Percentiles rank a stretch among this genome's conserved stretches.
Conservation (phyloP, 352 stramenopile genomes). For the Phytophthora agathidicida region DNA sequence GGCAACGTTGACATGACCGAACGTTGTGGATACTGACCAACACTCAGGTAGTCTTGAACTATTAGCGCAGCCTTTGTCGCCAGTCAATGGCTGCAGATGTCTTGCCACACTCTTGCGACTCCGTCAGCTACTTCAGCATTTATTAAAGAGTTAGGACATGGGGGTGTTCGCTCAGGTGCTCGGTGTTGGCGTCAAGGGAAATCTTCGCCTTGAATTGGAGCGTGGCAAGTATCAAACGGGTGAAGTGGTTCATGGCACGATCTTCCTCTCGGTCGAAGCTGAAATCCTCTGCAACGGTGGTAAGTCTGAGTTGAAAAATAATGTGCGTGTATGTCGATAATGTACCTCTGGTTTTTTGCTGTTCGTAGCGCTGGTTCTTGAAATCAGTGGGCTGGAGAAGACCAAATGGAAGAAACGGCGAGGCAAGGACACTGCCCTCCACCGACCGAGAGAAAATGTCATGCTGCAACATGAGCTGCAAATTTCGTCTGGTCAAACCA, state of each 20-base stretch:
- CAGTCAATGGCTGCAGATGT: too few species aligned
- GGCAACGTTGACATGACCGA: too few species aligned
- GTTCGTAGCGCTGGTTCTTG: constrained; percentile 5
- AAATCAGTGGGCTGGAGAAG: constrained; percentile 2
- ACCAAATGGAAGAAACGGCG: constrained; percentile 14
- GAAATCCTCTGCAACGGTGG: constrained; percentile 23
- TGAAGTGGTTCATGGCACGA: constrained; percentile 19
- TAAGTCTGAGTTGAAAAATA: too few species aligned
- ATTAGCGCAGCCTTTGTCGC: too few species aligned
- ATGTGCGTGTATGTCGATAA: too few species aligned
- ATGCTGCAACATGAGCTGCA: constrained; percentile 7
- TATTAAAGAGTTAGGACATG: too few species aligned
- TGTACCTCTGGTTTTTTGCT: background rate
- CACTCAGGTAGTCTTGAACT: too few species aligned
- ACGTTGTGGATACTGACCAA: too few species aligned
- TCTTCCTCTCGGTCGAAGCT: constrained; percentile 14
- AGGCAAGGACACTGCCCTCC: constrained; percentile 2
- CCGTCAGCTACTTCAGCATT: too few species aligned
- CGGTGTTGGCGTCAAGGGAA: constrained; percentile 22
- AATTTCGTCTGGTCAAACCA: background rate
- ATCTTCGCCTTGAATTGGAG: constrained; percentile 17
- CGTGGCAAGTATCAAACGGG: constrained; percentile 16
- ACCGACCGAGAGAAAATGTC: constrained; percentile 2
- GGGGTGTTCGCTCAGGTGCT: constrained; percentile 20
- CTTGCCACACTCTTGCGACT: too few species aligned